Evolutionary conservation across 306 rosid species (phyloP), one percentile per base, ranked within the genome.

Genomic region (Vachellia collinsii): DNA sequence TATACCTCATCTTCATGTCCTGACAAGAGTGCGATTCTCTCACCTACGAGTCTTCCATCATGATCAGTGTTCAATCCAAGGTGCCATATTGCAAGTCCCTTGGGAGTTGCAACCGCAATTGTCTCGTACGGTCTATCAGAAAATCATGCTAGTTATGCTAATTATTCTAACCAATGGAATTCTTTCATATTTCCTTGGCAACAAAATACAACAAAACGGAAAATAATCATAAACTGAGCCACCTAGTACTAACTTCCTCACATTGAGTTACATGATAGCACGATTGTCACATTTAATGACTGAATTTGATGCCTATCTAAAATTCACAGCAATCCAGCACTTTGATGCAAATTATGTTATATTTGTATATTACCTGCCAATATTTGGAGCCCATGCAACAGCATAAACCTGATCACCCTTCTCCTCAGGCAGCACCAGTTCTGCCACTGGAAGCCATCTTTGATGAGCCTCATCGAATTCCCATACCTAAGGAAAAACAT

Each of bases 371-470:
- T 43, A 95, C 98, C 99, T 89, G 85, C 99, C 99, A 89, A 90
- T 89, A 78, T 95, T 93, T 75, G 97, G 94, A 42, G 98, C 98
- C 99, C 99, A 95, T 17, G 96, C 90, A 62, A 88, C 96, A 17
- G 89, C 87, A 86, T 90, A 85, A 71, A 95, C 96, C 85, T 58
- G 88, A 86, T 90, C 91, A 46, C 90, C 87, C 80, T 81, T 92
- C 67, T 93, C 92, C 67, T 73, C 92, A 37, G 91, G 83, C 63
- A 82, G 78, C n/a, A 89, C 92, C 90, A 95, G 65, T 85, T 93
- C 96, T 58, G 99, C 97, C 75, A 95, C 97, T 12, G 98, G 99
- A 81, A 93, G 94, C 99, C 99, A 93, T 90, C 97, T 91, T 76
- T 90, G 99, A 84, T 95, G 99, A 88, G 90, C 96, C 76, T 89